Evolutionary conservation across 2,329 filamentous ascomycete genomes (phyloP).

Genomic region (Aspergillus jensenii): DNA sequence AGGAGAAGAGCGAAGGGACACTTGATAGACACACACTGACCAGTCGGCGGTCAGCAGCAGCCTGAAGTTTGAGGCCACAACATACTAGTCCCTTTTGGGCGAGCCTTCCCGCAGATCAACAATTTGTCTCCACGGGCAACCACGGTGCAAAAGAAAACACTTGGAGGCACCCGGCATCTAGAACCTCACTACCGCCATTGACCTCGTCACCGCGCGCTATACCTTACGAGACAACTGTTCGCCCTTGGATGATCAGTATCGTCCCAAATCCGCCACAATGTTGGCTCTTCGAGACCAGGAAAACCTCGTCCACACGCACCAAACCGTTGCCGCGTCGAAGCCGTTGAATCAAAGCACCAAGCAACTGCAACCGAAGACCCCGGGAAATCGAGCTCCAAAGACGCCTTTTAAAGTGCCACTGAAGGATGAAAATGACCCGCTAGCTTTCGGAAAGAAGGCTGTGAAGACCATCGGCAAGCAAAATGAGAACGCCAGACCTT

Average conservation of each 20-base stretch:
- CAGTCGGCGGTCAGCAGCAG: constrained; percentile 21
- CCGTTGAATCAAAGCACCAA: constrained; percentile 65
- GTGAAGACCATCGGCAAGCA: constrained; percentile 57
- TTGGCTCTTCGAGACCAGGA: constrained; percentile 82
- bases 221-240: not conserved
- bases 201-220: not conserved
- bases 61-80: constrained; percentile 7
- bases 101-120: constrained; percentile 4
- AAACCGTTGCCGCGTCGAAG: constrained; percentile 69
- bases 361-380: constrained; percentile 72
- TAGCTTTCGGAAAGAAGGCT: constrained; percentile 59
- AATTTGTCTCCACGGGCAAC: constrained; percentile 43
- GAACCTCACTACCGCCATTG: constrained; percentile 16
- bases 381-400: constrained; percentile 72
- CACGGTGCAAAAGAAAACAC: constrained; percentile 28
- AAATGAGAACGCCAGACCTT: constrained; percentile 55
- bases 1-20: constrained; percentile 18
- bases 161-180: constrained; percentile 19
- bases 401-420: constrained; percentile 76
- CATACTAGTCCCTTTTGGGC: constrained; percentile 5
- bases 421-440: constrained; percentile 81
- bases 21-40: constrained; percentile 10
- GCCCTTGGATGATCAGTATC: constrained; percentile 21
- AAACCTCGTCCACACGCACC: constrained; percentile 76
- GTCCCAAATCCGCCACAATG: constrained; percentile 53